A percentile compares a stretch with the other conserved stretches of the same genome.
Conservation (phyloP, 164 flowering plant genomes). For the Kingdonia uniflora region DNA sequence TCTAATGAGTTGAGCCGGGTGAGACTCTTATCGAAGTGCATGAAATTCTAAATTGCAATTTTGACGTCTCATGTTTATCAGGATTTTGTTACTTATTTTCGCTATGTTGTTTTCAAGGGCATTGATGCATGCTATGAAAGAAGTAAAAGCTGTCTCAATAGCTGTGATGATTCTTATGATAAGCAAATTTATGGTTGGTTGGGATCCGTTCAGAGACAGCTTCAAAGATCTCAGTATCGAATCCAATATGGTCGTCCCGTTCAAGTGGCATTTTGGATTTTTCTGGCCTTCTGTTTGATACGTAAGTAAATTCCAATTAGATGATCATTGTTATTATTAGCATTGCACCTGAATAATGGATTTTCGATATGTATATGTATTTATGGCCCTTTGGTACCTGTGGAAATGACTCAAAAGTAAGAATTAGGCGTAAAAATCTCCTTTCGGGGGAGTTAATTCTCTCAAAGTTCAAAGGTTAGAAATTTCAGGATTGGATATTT, state of each 20-base stretch:
- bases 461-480: no score
- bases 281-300: conserved; percentile 39
- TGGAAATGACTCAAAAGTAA: no score
- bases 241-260: conserved; percentile 64
- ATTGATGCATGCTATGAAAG: conserved; percentile 49
- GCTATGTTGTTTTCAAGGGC: conserved; percentile 23
- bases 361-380: no score
- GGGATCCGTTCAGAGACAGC: conserved; percentile 68
- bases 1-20: conserved; percentile 35
- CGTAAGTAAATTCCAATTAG: conserved; percentile 47
- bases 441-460: no score
- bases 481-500: no score
- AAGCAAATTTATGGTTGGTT: conserved; percentile 80
- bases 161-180: conserved; percentile 55
- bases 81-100: background rate
- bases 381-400: no score
- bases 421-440: no score
- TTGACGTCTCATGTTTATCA: background rate
- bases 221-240: conserved; percentile 82
- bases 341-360: no score
- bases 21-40: conserved; percentile 7
- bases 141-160: conserved; percentile 60
- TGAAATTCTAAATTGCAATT: no score
- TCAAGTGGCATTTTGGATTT: conserved; percentile 33
- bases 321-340: no score